Evolutionary conservation across 2,329 filamentous ascomycete species (phyloP).

Genomic region (Juglanconis juglandina): DNA sequence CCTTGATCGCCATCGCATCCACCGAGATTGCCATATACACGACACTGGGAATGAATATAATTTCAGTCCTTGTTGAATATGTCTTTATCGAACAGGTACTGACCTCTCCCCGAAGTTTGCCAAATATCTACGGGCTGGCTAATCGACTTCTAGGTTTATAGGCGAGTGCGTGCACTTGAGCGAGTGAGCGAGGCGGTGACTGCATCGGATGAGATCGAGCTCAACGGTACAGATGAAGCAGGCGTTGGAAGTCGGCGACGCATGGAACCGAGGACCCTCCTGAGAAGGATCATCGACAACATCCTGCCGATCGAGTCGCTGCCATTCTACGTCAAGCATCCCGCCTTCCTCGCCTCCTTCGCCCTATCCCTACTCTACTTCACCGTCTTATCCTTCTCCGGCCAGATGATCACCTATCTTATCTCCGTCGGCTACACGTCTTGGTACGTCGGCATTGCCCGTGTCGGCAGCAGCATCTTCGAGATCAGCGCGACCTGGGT

Average conservation of each 20-base stretch:
- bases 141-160: slow-evolving; percentile 22
- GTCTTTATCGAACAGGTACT: slow-evolving; percentile 43
- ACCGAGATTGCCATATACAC: slow-evolving; percentile 42
- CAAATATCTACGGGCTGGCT: neutral
- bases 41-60: slow-evolving; percentile 44
- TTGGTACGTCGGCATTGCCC: slow-evolving; percentile 49
- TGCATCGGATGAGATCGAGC: neutral
- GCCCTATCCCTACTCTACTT: slow-evolving; percentile 58
- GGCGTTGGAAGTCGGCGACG: neutral
- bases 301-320: slow-evolving; percentile 27
- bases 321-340: slow-evolving; percentile 49
- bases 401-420: slow-evolving; percentile 64
- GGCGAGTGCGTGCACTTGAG: slow-evolving; percentile 20
- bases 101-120: neutral
- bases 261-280: neutral
- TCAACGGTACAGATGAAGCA: neutral
- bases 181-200: neutral
- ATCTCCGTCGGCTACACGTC: slow-evolving; percentile 51
- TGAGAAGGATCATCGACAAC: slow-evolving; percentile 8
- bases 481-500: slow-evolving; percentile 61
- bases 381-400: slow-evolving; percentile 56
- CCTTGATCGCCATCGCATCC: slow-evolving; percentile 44
- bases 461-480: slow-evolving; percentile 49
- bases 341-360: slow-evolving; percentile 58
- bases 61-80: slow-evolving; percentile 47